phyloP scores from a whole-genome alignment of 179 eudicot genomes.

The Heliamphora pulchella region DNA sequence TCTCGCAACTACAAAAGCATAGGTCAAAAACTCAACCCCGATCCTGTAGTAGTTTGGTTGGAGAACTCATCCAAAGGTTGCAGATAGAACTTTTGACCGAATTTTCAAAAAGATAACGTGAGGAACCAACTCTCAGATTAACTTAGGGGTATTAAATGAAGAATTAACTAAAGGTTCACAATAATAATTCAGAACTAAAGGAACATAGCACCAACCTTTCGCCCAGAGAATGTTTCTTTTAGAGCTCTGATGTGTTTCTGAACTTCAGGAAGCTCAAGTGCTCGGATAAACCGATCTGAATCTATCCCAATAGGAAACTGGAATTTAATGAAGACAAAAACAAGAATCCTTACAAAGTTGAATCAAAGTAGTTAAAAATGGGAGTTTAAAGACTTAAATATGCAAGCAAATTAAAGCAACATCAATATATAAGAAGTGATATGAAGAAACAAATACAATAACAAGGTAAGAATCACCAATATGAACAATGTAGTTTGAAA shows the following conservation, averaged over 20 bases:
- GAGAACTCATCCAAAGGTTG: neutral
- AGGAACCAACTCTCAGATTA: neutral
- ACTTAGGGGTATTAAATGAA: neutral
- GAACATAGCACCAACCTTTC: conserved; percentile 56
- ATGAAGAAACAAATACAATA: conserved; percentile 7
- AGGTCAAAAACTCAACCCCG: conserved; percentile 2
- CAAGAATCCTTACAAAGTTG: conserved; percentile 15
- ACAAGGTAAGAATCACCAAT: conserved; percentile 8
- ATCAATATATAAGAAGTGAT: conserved; percentile 10
- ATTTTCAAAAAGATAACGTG: neutral
- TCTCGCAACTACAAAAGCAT: neutral
- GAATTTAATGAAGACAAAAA: conserved; percentile 17
- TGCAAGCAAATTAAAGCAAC: neutral
- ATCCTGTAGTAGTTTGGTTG: neutral
- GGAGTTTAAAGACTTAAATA: neutral
- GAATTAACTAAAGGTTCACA: neutral
- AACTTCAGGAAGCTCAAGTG: conserved; percentile 66
- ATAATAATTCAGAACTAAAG: neutral
- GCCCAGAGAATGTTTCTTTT: conserved; percentile 79
- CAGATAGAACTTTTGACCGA: neutral
- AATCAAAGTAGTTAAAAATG: conserved; percentile 9
- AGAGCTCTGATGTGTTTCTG: conserved; percentile 72
- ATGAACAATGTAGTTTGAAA: conserved; percentile 17
- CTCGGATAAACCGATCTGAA: conserved; percentile 81
- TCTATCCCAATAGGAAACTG: conserved; percentile 99